These are phyloP conservation scores for Lyophyllum semitale DNA, from an alignment of 768 basidiomycete species.

Conservation along the genomic window DNA sequence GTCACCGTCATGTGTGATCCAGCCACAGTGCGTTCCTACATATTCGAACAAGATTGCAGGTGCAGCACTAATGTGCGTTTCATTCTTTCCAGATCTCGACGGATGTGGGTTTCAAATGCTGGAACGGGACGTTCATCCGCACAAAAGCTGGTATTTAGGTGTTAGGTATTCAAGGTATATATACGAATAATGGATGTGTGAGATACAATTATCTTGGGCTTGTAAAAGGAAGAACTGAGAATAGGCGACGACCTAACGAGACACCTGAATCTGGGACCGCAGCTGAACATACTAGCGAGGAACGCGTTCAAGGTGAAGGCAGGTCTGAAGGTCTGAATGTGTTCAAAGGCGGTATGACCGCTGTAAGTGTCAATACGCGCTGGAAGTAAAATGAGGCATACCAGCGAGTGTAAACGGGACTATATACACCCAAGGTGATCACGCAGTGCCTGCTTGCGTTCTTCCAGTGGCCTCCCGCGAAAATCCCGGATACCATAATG, in stretches of 20 bases:
- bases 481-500: too few species aligned
- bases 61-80: background rate
- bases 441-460: background rate
- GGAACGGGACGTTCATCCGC: slow-evolving; percentile 45
- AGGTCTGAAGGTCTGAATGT: too few species aligned
- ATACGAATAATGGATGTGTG: background rate
- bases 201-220: background rate
- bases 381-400: too few species aligned
- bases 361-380: too few species aligned
- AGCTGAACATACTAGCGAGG: too few species aligned
- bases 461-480: background rate
- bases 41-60: background rate
- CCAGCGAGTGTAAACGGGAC: too few species aligned
- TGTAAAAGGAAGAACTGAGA: background rate
- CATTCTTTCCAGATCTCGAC: slow-evolving; percentile 34
- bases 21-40: slow-evolving; percentile 37
- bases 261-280: too few species aligned
- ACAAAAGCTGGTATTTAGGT: slow-evolving; percentile 31
- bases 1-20: slow-evolving; percentile 59
- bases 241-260: too few species aligned
- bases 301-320: background rate
- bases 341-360: too few species aligned
- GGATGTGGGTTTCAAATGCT: slow-evolving; percentile 53
- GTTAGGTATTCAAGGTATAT: background rate
- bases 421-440: too few species aligned